phyloP scores from a whole-genome alignment of 2,329 filamentous ascomycete species.

The Escovopsis sp. region DNA sequence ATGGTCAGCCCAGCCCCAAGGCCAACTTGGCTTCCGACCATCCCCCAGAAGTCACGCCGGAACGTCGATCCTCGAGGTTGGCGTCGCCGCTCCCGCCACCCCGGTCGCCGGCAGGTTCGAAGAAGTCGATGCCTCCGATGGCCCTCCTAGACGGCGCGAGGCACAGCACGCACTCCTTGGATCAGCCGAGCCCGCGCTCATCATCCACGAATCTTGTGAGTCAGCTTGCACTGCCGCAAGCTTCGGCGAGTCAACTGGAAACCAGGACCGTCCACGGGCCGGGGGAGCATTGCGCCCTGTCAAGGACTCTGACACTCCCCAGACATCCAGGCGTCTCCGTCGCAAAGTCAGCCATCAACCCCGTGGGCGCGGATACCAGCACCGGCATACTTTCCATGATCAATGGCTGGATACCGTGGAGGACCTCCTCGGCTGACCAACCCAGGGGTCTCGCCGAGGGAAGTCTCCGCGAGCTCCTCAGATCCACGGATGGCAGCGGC shows the following conservation, averaged over 20 bases:
- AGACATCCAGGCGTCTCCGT: conserved; percentile 12
- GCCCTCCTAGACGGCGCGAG: conserved; percentile 24
- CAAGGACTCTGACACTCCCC: conserved; percentile 1
- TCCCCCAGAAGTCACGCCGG: conserved; percentile 15
- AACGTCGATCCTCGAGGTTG: conserved; percentile 12
- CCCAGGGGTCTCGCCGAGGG: conserved; percentile 37
- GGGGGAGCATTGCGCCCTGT: conserved; percentile 8
- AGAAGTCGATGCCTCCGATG: conserved; percentile 18
- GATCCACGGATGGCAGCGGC: conserved; percentile 20
- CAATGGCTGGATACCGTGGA: conserved; percentile 33
- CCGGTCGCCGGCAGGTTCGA: conserved; percentile 7
- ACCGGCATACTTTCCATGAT: conserved; percentile 24
- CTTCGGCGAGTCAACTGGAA: conserved; percentile 36
- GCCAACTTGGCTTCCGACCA: too few relatives aligned
- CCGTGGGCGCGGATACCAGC: conserved; percentile 11
- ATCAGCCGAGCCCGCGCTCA: conserved; percentile 16
- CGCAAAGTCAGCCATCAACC: conserved; percentile 15
- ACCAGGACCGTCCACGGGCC: conserved; percentile 22
- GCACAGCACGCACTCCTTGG: conserved; percentile 15
- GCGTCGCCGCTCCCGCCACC: background rate
- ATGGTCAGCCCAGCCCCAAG: conserved; percentile 5
- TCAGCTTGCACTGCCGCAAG: conserved; percentile 42
- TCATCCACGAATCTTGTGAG: conserved; percentile 33
- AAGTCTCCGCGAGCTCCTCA: conserved; percentile 38
- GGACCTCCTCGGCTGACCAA: conserved; percentile 12